These are phyloP conservation scores for Acacia melanoxylon DNA, from an alignment of 306 rosid genomes.

Conservation along the genomic window DNA sequence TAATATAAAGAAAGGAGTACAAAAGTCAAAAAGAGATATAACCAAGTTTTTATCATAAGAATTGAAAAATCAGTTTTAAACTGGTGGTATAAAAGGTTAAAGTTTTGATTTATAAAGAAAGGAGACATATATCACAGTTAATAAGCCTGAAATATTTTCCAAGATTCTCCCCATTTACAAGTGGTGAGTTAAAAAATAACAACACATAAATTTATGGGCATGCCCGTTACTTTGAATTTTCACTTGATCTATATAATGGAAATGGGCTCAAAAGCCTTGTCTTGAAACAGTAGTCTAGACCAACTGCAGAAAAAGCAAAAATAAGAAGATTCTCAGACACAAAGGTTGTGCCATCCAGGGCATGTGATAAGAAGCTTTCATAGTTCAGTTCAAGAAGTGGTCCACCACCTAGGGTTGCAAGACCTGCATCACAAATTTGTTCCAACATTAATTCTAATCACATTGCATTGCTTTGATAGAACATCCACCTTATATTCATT, in stretches of 20 bases:
- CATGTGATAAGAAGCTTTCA: slow-evolving; percentile 64
- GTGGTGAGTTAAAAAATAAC: neutral
- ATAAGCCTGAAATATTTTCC: neutral
- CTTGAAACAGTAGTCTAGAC: slow-evolving; percentile 79
- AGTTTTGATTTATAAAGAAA: neutral
- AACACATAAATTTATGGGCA: slow-evolving; percentile 3
- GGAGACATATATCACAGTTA: neutral
- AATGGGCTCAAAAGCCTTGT: slow-evolving; percentile 60
- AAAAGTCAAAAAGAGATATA: neutral
- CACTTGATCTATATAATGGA: slow-evolving; percentile 46
- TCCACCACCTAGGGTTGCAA: slow-evolving; percentile 63
- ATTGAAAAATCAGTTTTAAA: neutral
- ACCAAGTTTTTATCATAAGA: neutral
- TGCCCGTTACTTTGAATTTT: slow-evolving; percentile 24
- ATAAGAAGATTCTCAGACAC: slow-evolving; percentile 64
- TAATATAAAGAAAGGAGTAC: neutral
- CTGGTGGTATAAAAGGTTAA: neutral
- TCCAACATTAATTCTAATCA: slow-evolving; percentile 14
- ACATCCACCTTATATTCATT: slow-evolving; percentile 5
- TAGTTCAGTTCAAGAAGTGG: slow-evolving; percentile 50
- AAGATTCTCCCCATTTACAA: neutral
- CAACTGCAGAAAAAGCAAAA: slow-evolving; percentile 72
- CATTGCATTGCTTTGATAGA: slow-evolving; percentile 4
- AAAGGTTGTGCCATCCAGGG: slow-evolving; percentile 56
- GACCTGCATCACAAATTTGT: slow-evolving; percentile 58